Percentiles rank a stretch among this genome's conserved stretches.
Evolutionary conservation across 441 rosid genomes (phyloP).

Genomic region (Populus hybrid): DNA sequence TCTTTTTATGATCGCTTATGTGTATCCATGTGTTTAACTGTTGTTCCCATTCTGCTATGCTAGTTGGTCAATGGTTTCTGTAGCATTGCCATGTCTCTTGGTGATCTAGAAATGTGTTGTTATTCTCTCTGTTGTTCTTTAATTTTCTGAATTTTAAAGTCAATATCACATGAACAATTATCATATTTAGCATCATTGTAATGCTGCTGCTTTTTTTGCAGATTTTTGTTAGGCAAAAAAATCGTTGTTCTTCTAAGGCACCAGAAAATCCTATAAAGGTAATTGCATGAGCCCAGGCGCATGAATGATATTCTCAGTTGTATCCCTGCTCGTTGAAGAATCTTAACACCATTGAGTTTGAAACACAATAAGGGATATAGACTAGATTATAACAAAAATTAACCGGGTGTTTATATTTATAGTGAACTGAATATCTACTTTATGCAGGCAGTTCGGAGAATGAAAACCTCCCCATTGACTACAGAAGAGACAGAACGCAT

Average conservation of each 20-base stretch:
- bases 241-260: conserved; percentile 94
- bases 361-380: background rate
- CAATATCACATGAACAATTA: background rate
- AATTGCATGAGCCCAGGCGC: background rate
- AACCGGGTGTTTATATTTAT: background rate
- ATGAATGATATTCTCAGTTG: background rate
- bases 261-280: conserved; percentile 98
- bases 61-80: background rate
- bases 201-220: conserved; percentile 36
- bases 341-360: background rate
- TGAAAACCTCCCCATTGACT: conserved; percentile 82
- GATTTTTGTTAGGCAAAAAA: conserved; percentile 96
- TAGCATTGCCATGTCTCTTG: conserved; percentile 11
- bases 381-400: background rate
- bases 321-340: background rate
- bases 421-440: conserved; percentile 12
- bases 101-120: background rate
- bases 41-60: background rate
- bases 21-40: background rate
- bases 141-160: conserved; percentile 2
- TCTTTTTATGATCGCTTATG: background rate
- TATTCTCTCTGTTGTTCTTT: background rate
- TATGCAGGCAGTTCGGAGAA: conserved; percentile 78
- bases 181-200: conserved; percentile 2
- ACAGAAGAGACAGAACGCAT: conserved; percentile 64